Evolutionary conservation across 352 stramenopile genomes (phyloP), one percentile per base, ranked within the genome.

Genomic region (Pythium apleroticum): DNA sequence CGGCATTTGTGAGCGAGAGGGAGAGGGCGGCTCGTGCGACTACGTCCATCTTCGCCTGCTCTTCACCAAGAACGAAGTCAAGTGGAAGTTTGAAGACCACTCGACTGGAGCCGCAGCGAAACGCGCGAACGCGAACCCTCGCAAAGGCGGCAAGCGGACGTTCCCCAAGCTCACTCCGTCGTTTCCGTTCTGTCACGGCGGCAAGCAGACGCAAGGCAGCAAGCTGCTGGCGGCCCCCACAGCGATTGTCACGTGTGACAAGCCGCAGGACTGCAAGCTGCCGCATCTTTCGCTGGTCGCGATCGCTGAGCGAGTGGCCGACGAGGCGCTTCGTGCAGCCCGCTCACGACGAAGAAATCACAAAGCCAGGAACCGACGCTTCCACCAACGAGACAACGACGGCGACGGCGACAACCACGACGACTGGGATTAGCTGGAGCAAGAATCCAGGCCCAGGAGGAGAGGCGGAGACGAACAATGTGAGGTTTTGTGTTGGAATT

Each of bases 281-380:
- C 77, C 75, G 10, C 82, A 91, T 41, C 60, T 81, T 3, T 81
- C 77, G 8, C 56, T 88, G 0, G 72, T 88, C 22, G 73, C 84
- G 7, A 71, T 91, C 25, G 70, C 80, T 0, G 77, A 89, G 30
- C 77, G 75, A 9, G 58, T 91, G 6, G 80, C 80, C 1, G 74
- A 91, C 39, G 62, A 66, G 3, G 46, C 68, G 12, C 45, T 86
- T 12, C 75, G 75, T 1, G 52, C 60, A 4, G 30, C 45, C 10
- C 61, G 67, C 9, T 25, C 53, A 8, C 46, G 50, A 25, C 41
- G 67, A 10, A 37, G 62, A 15, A 65, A 24, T 7, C 50, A 66
- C 28, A 74, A 74, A 53, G 15, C 31, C 35, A 65, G 43, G 31
- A 70, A 66, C 25, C 50, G 55, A 20, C 31, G n/a, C 15, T 14